Percentiles rank a stretch among this genome's conserved stretches.
phyloP scores from a whole-genome alignment of 306 rosid species.

The Ochetophila trinervis region DNA sequence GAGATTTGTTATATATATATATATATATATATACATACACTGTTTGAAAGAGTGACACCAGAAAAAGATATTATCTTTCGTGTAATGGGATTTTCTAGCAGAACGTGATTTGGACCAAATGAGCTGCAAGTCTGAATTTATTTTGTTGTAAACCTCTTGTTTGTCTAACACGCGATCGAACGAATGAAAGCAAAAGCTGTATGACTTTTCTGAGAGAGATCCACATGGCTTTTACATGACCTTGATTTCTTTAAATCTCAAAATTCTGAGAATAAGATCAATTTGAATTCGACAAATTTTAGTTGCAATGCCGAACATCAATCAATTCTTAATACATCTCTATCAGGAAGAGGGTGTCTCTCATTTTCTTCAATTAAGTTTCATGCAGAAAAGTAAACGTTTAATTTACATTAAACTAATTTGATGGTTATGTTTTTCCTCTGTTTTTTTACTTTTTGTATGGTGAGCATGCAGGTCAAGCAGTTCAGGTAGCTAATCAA shows the following conservation, averaged over 20 bases:
- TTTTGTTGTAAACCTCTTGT: constrained; percentile 16
- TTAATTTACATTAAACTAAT: neutral
- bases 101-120: constrained; percentile 30
- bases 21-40: no score
- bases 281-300: constrained; percentile 29
- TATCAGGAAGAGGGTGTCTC: constrained; percentile 6
- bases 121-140: constrained; percentile 16
- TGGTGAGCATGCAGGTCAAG: constrained; percentile 23
- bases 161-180: constrained; percentile 8
- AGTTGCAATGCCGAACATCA: constrained; percentile 8
- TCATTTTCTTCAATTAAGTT: constrained; percentile 25
- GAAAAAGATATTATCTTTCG: no score
- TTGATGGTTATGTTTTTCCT: no score
- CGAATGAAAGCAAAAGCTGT: constrained; percentile 23
- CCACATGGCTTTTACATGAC: constrained; percentile 34
- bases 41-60: no score
- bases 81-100: constrained; percentile 2
- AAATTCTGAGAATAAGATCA: constrained; percentile 24
- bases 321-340: constrained; percentile 17
- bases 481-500: constrained; percentile 28
- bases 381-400: neutral
- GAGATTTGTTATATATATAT: neutral
- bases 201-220: constrained; percentile 19
- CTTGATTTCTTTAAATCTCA: constrained; percentile 23
- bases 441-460: no score